These are phyloP conservation scores for Plectranthus barbatus DNA, from an alignment of 257 asterid species.

Conservation along the genomic window DNA sequence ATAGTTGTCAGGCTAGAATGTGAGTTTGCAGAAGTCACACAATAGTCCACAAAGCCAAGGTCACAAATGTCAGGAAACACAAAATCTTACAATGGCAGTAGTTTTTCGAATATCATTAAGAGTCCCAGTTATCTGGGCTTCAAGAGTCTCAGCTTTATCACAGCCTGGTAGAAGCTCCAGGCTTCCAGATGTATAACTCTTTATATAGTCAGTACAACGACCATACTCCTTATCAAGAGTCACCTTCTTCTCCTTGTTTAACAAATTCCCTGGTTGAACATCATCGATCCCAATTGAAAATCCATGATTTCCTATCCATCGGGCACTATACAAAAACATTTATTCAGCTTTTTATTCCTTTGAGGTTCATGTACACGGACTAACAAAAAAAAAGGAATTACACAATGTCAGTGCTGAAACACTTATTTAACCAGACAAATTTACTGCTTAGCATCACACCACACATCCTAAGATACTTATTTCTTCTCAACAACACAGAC, in stretches of 20 bases:
- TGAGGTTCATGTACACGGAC: no score
- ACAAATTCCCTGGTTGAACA: slow-evolving; percentile 62
- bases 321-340: slow-evolving; percentile 49
- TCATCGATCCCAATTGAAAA: slow-evolving; percentile 95
- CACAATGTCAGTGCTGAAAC: not conserved
- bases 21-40: not conserved
- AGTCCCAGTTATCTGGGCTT: slow-evolving; percentile 58
- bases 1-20: not conserved
- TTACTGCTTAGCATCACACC: not conserved
- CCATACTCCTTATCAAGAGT: slow-evolving; percentile 49
- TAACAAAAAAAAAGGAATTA: no score
- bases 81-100: slow-evolving; percentile 55
- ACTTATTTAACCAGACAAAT: not conserved
- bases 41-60: slow-evolving; percentile 3
- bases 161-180: slow-evolving; percentile 81
- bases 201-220: slow-evolving; percentile 47
- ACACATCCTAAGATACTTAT: not conserved
- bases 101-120: slow-evolving; percentile 69
- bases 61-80: slow-evolving; percentile 6
- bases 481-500: not conserved
- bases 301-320: slow-evolving; percentile 99
- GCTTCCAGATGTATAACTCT: slow-evolving; percentile 57
- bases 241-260: slow-evolving; percentile 51
- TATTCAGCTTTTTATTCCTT: slow-evolving; percentile 6
- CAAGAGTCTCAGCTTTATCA: slow-evolving; percentile 83